Percentiles rank a stretch among this genome's conserved stretches.
Evolutionary conservation across 768 basidiomycete species (phyloP).

Genomic region (Podaxis carcinomalis): DNA sequence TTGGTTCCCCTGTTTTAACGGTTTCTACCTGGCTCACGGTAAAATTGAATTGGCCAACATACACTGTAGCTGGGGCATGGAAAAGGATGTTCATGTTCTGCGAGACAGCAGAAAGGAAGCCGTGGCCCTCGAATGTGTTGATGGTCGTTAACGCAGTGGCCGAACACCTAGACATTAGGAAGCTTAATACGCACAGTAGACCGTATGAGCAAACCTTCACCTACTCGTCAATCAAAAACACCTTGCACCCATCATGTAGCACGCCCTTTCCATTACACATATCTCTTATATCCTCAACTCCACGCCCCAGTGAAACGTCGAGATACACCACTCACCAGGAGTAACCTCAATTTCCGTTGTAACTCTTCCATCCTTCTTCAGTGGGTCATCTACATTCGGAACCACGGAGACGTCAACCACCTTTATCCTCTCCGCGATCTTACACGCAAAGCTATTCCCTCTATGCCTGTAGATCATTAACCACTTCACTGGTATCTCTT

Average conservation of each 20-base stretch:
- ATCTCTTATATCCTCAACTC: conserved; percentile 25
- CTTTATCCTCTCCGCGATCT: conserved; percentile 23
- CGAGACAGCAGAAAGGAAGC: conserved; percentile 32
- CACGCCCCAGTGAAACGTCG: not conserved
- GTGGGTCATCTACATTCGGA: conserved; percentile 29
- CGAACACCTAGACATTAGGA: conserved; percentile 30
- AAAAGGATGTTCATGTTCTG: conserved; percentile 42
- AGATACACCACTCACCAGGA: conserved; percentile 29
- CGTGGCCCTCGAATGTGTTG: conserved; percentile 26
- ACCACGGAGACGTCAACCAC: conserved; percentile 38
- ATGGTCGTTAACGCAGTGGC: conserved; percentile 33
- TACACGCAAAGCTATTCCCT: conserved; percentile 26
- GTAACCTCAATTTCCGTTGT: conserved; percentile 39
- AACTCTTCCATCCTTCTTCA: conserved; percentile 32
- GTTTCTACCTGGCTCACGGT: not conserved
- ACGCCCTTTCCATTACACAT: conserved; percentile 35
- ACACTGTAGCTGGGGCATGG: conserved; percentile 38
- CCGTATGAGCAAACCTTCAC: conserved; percentile 7
- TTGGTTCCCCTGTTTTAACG: conserved; percentile 33
- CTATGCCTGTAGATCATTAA: conserved; percentile 26
- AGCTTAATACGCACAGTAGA: not conserved
- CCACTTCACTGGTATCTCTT: conserved; percentile 35
- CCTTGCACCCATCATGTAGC: conserved; percentile 37
- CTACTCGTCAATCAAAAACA: conserved; percentile 46
- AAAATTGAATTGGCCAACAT: conserved; percentile 13